phyloP scores from a whole-genome alignment of 2,329 filamentous ascomycete genomes.

The Fusarium sp. region DNA sequence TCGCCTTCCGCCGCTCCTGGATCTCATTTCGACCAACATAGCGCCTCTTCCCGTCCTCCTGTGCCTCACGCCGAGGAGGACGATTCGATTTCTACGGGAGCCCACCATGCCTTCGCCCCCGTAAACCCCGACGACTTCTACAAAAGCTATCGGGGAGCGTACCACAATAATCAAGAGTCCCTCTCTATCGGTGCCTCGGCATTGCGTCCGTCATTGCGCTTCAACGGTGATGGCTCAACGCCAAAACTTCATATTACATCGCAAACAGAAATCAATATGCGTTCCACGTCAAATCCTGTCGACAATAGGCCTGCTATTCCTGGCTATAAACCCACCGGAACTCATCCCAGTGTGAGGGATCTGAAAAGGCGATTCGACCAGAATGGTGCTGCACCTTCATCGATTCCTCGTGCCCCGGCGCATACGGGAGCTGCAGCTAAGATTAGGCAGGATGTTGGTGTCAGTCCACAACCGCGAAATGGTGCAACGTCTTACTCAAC shows the following conservation, averaged over 20 bases:
- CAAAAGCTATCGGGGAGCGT: conserved; percentile 56
- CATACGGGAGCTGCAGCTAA: conserved; percentile 48
- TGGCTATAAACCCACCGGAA: conserved; percentile 46
- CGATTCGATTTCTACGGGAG: conserved; percentile 34
- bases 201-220: conserved; percentile 56
- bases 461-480: conserved; percentile 47
- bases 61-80: conserved; percentile 39
- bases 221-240: conserved; percentile 61
- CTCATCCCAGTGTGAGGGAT: conserved; percentile 80
- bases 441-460: conserved; percentile 46
- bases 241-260: conserved; percentile 57
- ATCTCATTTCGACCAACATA: conserved; percentile 25
- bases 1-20: conserved; percentile 31
- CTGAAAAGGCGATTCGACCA: conserved; percentile 82
- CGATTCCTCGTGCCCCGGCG: conserved; percentile 49
- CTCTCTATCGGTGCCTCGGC: conserved; percentile 52
- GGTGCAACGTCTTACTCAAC: conserved; percentile 53
- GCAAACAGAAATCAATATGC: conserved; percentile 53
- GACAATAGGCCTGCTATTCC: conserved; percentile 53
- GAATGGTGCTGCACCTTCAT: conserved; percentile 51
- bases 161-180: conserved; percentile 49
- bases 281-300: conserved; percentile 66
- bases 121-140: conserved; percentile 66
- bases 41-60: conserved; percentile 36
- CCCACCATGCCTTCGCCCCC: conserved; percentile 52